Conservation (phyloP, 495 filamentous ascomycete genomes). For the Tuber melanosporum region DNA sequence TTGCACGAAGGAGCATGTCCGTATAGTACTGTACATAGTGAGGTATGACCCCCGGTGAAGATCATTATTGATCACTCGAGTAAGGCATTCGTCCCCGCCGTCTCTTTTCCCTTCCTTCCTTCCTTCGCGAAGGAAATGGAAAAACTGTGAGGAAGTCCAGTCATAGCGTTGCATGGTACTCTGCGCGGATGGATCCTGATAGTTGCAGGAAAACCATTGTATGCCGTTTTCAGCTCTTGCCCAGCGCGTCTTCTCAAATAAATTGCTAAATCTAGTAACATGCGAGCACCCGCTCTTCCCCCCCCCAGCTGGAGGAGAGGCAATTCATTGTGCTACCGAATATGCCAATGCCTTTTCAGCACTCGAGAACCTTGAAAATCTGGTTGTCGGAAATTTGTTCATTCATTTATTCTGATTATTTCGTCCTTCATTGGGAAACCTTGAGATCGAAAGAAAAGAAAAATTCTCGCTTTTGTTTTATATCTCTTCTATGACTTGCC, state of each 20-base stretch:
- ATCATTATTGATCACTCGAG: neutral
- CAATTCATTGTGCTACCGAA: neutral
- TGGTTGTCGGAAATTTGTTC: neutral
- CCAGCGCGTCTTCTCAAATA: neutral
- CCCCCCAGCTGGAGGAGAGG: neutral
- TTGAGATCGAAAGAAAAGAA: no score
- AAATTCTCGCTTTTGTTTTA: neutral
- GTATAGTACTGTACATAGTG: neutral
- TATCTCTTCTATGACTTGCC: neutral
- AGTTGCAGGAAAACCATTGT: neutral
- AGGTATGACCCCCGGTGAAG: neutral
- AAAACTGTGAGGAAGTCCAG: neutral
- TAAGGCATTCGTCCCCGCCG: neutral
- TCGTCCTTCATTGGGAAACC: neutral
- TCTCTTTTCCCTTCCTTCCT: neutral
- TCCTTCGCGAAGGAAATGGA: neutral
- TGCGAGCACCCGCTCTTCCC: neutral
- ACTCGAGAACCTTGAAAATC: neutral
- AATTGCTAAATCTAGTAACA: neutral
- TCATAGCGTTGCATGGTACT: neutral
- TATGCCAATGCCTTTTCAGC: neutral
- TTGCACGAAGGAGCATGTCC: neutral
- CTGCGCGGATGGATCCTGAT: neutral
- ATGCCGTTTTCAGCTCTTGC: neutral
- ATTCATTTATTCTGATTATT: conserved; percentile 1